These are phyloP conservation scores for Rosa hybrid DNA, from an alignment of 331 rosid genomes.

Conservation along the genomic window DNA sequence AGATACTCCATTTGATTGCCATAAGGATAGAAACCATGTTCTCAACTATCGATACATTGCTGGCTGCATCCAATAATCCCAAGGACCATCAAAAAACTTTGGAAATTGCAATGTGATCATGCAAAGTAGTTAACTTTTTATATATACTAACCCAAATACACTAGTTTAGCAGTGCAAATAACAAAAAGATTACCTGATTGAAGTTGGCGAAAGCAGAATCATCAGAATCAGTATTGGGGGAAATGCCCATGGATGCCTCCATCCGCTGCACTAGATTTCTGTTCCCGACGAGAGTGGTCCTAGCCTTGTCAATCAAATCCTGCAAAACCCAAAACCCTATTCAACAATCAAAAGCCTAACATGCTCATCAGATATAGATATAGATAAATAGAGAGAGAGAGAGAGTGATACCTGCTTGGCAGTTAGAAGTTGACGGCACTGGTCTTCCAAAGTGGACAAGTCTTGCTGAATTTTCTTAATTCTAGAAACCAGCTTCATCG, in stretches of 20 bases:
- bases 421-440: constrained; percentile 42
- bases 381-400: background rate
- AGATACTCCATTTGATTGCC: background rate
- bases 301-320: constrained; percentile 49
- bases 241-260: constrained; percentile 65
- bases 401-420: constrained; percentile 44
- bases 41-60: background rate
- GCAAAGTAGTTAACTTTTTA: too few species aligned
- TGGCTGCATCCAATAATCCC: background rate
- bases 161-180: background rate
- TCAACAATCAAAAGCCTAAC: background rate
- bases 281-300: constrained; percentile 41
- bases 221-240: constrained; percentile 32
- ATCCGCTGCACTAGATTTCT: constrained; percentile 67
- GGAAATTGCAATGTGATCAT: background rate
- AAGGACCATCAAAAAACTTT: background rate
- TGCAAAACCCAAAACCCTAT: constrained; percentile 5
- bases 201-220: constrained; percentile 48
- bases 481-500: constrained; percentile 46
- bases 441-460: constrained; percentile 37
- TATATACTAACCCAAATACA: too few species aligned
- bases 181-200: constrained; percentile 35
- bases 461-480: constrained; percentile 49
- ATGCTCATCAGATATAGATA: background rate
- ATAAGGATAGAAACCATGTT: background rate